Evolutionary conservation across 2,329 filamentous ascomycete species (phyloP).

Genomic region (Kalmusia sp.): DNA sequence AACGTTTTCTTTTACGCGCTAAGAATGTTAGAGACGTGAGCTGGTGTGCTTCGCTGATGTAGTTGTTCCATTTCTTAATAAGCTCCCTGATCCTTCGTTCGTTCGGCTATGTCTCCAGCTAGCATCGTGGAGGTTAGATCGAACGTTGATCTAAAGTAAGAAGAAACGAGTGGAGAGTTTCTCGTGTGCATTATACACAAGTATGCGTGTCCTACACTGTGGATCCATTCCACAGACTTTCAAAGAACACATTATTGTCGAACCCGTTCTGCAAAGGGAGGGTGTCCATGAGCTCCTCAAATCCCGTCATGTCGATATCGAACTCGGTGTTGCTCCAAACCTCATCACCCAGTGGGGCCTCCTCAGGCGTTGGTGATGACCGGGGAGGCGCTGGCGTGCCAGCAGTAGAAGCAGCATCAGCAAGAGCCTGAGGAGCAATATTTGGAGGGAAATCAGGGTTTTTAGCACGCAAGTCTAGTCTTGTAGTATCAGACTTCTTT

Average conservation of each 20-base stretch:
- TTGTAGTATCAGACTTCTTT: slow-evolving; percentile 25
- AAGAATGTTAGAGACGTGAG: no score
- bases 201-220: no score
- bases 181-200: no score
- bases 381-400: background rate
- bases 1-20: no score
- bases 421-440: slow-evolving; percentile 16
- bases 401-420: slow-evolving; percentile 12
- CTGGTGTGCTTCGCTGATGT: no score
- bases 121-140: no score
- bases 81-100: no score
- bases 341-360: slow-evolving; percentile 18
- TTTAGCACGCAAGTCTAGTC: slow-evolving; percentile 8
- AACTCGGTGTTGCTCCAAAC: slow-evolving; percentile 22
- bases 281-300: slow-evolving; percentile 34
- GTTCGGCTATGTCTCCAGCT: no score
- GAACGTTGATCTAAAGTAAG: no score
- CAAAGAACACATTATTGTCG: slow-evolving; percentile 32
- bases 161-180: no score
- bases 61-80: no score
- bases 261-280: slow-evolving; percentile 30
- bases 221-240: slow-evolving; percentile 16
- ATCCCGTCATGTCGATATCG: slow-evolving; percentile 34
- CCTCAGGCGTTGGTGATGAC: slow-evolving; percentile 6
- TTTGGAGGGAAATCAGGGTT: slow-evolving; percentile 15